A percentile compares a stretch with the other conserved stretches of the same genome.
Evolutionary conservation across 805 yeast genomes (phyloP).

Genomic region (Starmerella bombi): DNA sequence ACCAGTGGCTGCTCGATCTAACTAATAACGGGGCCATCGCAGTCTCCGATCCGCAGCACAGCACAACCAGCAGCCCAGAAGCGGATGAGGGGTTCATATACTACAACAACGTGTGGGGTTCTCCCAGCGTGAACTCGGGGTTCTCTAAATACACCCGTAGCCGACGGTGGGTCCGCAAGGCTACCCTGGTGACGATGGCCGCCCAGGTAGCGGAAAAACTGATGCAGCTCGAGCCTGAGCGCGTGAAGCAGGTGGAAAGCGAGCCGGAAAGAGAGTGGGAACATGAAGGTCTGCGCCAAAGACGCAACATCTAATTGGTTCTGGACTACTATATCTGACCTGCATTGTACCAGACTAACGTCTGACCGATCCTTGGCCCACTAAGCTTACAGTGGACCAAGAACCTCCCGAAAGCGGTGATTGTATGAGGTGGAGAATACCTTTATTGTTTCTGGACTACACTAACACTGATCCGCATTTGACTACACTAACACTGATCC

Average conservation of each 20-base stretch:
- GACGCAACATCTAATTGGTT: not conserved
- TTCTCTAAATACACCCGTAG: slow-evolving; percentile 85
- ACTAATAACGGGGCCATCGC: slow-evolving; percentile 44
- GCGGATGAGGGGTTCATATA: slow-evolving; percentile 77
- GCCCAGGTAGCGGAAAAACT: not conserved
- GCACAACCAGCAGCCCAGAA: slow-evolving; percentile 44
- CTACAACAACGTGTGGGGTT: slow-evolving; percentile 89
- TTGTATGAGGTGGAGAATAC: too few species aligned
- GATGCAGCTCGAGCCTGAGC: too few species aligned
- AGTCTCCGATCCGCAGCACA: slow-evolving; percentile 36
- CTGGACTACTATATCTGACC: too few species aligned
- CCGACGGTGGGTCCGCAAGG: slow-evolving; percentile 92
- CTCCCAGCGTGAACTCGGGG: slow-evolving; percentile 75
- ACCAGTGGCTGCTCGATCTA: slow-evolving; percentile 79
- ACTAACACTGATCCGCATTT: too few species aligned
- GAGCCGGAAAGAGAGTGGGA: too few species aligned
- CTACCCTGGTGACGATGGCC: slow-evolving; percentile 45
- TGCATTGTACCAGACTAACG: too few species aligned
- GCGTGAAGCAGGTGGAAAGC: too few species aligned
- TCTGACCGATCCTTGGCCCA: too few species aligned
- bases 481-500: too few species aligned
- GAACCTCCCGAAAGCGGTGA: too few species aligned
- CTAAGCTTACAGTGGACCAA: too few species aligned
- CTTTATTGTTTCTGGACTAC: too few species aligned
- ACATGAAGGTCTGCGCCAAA: not conserved